Conservation (phyloP, 1,284 basidiomycete genomes). For the Lentinula novae-zelandiae region DNA sequence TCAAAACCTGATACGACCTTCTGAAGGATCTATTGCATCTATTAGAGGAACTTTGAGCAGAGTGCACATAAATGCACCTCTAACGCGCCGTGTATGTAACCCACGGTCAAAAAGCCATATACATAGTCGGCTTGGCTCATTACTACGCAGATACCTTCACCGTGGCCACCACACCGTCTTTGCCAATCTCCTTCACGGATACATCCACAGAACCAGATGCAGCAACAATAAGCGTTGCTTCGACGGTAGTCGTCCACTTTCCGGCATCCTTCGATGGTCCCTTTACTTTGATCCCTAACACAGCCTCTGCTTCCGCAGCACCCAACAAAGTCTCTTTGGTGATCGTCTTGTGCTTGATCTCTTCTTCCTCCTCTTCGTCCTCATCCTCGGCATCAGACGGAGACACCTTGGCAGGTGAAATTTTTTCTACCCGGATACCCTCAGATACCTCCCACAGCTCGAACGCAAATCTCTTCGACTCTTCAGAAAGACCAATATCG, state of each 20-base stretch:
- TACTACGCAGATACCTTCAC: conserved; percentile 5
- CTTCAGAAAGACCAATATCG: conserved; percentile 61
- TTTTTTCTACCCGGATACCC: conserved; percentile 72
- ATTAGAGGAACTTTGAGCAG: too few species aligned
- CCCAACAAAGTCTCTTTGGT: conserved; percentile 61
- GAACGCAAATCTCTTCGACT: conserved; percentile 56
- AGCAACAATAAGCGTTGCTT: conserved; percentile 8
- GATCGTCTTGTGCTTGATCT: conserved; percentile 66
- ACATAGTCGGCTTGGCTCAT: neutral
- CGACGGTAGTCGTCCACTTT: conserved; percentile 14
- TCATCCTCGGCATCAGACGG: conserved; percentile 53
- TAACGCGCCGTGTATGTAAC: too few species aligned
- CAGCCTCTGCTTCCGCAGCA: conserved; percentile 48
- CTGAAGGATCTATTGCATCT: too few species aligned
- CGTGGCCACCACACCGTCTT: conserved; percentile 2
- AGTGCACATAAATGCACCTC: too few species aligned
- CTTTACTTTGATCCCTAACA: conserved; percentile 17
- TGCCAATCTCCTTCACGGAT: conserved; percentile 12
- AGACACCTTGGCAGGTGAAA: conserved; percentile 46
- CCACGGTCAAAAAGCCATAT: too few species aligned
- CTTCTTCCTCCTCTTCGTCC: conserved; percentile 55
- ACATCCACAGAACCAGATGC: conserved; percentile 9
- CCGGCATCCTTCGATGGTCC: conserved; percentile 7
- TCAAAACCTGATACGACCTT: too few species aligned
- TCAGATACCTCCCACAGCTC: conserved; percentile 90